Base-by-base conservation (phyloP, 1,284 basidiomycete species). In the Sanguinoderma infundibulare region DNA sequence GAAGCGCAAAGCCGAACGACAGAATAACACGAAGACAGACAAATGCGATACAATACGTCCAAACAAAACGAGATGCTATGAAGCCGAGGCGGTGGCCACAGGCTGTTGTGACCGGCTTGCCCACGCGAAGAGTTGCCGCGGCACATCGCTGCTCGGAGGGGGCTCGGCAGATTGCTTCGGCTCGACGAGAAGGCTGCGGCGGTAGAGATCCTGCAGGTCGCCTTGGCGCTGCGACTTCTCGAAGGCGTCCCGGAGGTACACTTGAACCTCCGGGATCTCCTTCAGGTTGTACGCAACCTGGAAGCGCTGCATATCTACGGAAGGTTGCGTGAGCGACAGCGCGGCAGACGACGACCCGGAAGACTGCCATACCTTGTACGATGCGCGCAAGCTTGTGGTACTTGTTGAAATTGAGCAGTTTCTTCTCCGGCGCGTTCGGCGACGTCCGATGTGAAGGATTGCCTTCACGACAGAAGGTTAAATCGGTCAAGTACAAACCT, bases 381-480 rank as follows among this genome's bases (percentile, higher is more conserved):
- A 97, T 96, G 67, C 90, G 84, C 22, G 93, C 92, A 59, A 98
- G 84, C 75, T 95, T 96, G 73, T 92, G 89, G 69, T 92, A 98
- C 78, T 94, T 97, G 79, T 96, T 97, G 74, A 98, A 96, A 77
- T 99, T 99, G 74, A 98, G 84, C 52, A 99, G 78, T 72, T 90
- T 92, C 75, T 94, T 90, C 53, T 86, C 85, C 2, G 90, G 81
- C 57, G 89, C 88, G 61, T 86, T 75, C 1, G 92, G 92, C 12
- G 94, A 92, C n/a, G 89, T 83, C 65, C 97, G 85, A 69, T 89
- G 84, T 8, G 92, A 90, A 8, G 95, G 90, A 74, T 98, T 98
- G 39, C 97, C 97, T 72, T 98, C 97, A 55, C 92, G 87, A 69
- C 95, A 96, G 77, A 98, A 99, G 1, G 96, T 98, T 63, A 98